These are phyloP conservation scores for Penicillium sp. DNA, from an alignment of 2,329 filamentous ascomycete genomes.

Conservation along the genomic window DNA sequence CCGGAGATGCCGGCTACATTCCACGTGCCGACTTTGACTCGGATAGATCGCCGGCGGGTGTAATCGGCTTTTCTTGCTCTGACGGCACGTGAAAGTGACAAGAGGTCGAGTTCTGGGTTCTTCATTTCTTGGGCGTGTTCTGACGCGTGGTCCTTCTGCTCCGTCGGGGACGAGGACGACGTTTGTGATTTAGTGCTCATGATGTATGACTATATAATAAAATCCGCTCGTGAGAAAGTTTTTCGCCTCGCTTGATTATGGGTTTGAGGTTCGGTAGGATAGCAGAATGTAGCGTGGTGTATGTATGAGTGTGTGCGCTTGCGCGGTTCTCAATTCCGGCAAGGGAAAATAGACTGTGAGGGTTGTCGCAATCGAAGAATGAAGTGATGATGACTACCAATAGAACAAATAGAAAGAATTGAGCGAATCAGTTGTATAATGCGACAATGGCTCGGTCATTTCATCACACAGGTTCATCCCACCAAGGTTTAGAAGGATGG, in stretches of 20 bases:
- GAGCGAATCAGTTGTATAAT: background rate
- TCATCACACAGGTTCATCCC: constrained; percentile 12
- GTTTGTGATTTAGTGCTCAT: constrained; percentile 11
- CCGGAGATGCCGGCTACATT: constrained; percentile 84
- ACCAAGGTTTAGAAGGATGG: constrained; percentile 3
- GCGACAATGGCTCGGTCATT: constrained; percentile 11
- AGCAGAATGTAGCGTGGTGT: background rate
- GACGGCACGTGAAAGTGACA: constrained; percentile 58
- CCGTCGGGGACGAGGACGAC: constrained; percentile 10
- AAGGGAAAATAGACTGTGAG: background rate
- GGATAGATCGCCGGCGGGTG: constrained; percentile 68
- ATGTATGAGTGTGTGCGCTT: constrained; percentile 3
- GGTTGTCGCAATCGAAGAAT: background rate
- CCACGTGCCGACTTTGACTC: constrained; percentile 91
- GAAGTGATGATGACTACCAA: background rate
- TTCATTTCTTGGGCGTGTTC: constrained; percentile 17
- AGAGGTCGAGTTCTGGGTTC: constrained; percentile 28
- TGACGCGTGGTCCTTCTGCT: constrained; percentile 13
- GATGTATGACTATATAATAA: background rate
- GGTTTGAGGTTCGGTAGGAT: background rate
- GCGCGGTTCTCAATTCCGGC: constrained; percentile 13
- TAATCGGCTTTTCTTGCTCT: constrained; percentile 76
- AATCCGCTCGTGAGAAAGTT: background rate
- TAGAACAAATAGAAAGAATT: background rate
- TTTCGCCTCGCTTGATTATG: background rate